These are phyloP conservation scores for Penicillium lividum DNA, from an alignment of 495 filamentous ascomycete species.

Conservation along the genomic window DNA sequence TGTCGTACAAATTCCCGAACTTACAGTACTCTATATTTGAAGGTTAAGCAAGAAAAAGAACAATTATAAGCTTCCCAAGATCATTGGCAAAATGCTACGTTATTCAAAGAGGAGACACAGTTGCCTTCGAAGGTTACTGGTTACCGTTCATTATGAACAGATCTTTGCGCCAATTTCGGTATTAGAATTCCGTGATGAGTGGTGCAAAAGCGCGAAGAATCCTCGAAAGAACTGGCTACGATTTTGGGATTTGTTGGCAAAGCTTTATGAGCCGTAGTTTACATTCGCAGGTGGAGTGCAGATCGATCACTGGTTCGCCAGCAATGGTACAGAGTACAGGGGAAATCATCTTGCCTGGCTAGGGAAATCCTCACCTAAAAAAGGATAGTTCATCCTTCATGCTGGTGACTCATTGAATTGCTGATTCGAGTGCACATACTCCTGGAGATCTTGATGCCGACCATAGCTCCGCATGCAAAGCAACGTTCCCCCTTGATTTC, in stretches of 20 bases:
- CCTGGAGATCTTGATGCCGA: background rate
- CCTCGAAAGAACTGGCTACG: background rate
- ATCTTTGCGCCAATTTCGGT: background rate
- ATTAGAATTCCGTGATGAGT: background rate
- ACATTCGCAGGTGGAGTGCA: background rate
- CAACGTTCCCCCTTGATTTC: background rate
- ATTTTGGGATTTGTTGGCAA: background rate
- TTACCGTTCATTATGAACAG: background rate
- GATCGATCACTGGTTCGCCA: background rate
- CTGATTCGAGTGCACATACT: background rate
- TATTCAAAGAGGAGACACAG: background rate
- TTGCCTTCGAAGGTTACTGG: background rate
- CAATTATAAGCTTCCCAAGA: too few relatives aligned
- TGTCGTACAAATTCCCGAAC: too few relatives aligned
- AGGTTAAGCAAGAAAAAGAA: too few relatives aligned
- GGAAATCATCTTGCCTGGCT: background rate
- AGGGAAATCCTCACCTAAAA: background rate
- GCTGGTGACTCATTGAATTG: background rate
- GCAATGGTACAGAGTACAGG: background rate
- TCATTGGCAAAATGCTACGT: too few relatives aligned
- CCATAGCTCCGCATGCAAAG: background rate
- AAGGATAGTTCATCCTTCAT: background rate
- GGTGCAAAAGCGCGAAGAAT: background rate
- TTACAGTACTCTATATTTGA: too few relatives aligned
- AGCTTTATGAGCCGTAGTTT: background rate